Percentiles rank a stretch among this genome's conserved stretches.
Evolutionary conservation across 78 protist species (phyloP).

Genomic region (Bigelowiella natans): DNA sequence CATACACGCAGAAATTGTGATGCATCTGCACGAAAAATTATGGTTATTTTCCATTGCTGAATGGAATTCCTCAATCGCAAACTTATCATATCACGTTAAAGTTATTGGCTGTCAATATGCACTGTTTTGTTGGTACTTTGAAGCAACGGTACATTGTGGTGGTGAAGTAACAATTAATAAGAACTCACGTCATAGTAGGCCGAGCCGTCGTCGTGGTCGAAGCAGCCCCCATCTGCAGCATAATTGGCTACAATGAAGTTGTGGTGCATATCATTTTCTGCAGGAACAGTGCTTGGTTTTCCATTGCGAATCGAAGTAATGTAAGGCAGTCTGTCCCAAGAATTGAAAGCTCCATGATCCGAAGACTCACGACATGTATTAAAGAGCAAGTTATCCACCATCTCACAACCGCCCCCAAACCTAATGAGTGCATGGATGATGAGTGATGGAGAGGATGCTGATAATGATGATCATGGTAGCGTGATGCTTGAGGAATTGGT

Average conservation of each 20-base stretch:
- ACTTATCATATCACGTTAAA: neutral
- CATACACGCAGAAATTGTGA: neutral
- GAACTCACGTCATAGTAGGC: neutral
- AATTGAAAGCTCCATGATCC: constrained; percentile 43
- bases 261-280: neutral
- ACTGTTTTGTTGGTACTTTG: neutral
- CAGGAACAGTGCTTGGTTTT: neutral
- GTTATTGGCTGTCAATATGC: neutral
- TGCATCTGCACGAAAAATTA: neutral
- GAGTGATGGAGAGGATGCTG: too few species aligned
- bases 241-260: constrained; percentile 34
- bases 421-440: too few species aligned
- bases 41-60: too few species aligned
- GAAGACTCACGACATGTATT: constrained; percentile 29
- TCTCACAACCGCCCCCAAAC: constrained; percentile 25
- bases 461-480: too few species aligned
- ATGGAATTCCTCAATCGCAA: too few species aligned
- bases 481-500: too few species aligned
- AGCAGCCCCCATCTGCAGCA: neutral
- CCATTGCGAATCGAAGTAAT: constrained; percentile 17
- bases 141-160: neutral
- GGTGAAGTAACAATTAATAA: neutral
- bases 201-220: neutral
- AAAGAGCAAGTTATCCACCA: constrained; percentile 14
- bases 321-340: constrained; percentile 46